These are phyloP conservation scores for Kodamaea laetipori DNA, from an alignment of 805 yeast genomes.

Conservation along the genomic window DNA sequence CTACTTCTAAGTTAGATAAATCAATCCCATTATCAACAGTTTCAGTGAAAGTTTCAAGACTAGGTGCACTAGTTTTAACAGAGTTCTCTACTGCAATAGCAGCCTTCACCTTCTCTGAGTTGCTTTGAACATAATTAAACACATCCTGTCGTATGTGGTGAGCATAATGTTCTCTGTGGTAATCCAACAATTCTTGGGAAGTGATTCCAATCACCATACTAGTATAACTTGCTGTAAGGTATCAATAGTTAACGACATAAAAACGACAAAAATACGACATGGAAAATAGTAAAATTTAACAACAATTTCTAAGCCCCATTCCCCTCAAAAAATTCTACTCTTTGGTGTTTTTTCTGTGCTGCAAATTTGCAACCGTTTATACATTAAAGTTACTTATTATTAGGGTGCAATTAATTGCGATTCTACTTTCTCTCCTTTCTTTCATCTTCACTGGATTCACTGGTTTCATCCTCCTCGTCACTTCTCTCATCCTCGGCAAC, in stretches of 20 bases:
- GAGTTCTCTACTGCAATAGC: background rate
- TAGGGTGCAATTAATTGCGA: background rate
- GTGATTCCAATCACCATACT: background rate
- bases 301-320: too few species aligned
- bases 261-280: background rate
- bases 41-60: background rate
- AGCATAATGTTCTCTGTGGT: background rate
- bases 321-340: too few species aligned
- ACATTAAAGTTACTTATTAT: constrained; percentile 7
- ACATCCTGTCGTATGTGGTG: constrained; percentile 1
- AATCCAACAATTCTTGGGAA: background rate
- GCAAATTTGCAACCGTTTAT: constrained; percentile 4
- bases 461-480: constrained; percentile 70
- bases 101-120: background rate
- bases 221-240: too few species aligned
- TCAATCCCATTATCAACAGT: constrained; percentile 5
- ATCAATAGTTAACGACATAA: too few species aligned
- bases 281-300: too few species aligned
- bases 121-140: background rate
- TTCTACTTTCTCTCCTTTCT: background rate
- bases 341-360: background rate
- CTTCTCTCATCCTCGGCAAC: constrained; percentile 79
- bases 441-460: constrained; percentile 23
- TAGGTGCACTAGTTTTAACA: background rate
- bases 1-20: constrained; percentile 20